Conservation (phyloP, 108 stramenopile species). For the Cyclotella cryptica region DNA sequence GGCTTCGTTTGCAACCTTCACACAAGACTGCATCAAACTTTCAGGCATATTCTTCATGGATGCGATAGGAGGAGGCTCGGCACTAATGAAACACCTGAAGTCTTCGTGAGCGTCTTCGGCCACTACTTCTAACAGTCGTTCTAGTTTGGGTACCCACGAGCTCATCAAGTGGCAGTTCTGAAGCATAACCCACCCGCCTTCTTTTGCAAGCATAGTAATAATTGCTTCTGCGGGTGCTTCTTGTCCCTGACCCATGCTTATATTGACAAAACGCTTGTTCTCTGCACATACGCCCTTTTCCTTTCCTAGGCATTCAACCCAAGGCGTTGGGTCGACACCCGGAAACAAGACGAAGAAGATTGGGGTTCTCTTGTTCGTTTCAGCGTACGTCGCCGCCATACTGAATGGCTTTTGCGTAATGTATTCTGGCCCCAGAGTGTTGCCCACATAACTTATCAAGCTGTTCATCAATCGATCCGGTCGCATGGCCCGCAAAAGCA, state of each 20-base stretch:
- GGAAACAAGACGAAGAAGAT: slow-evolving; percentile 87
- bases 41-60: slow-evolving; percentile 85
- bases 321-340: slow-evolving; percentile 84
- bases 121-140: slow-evolving; percentile 77
- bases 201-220: slow-evolving; percentile 59
- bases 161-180: slow-evolving; percentile 89
- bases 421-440: slow-evolving; percentile 69
- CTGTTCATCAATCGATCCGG: slow-evolving; percentile 78
- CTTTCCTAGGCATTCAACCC: slow-evolving; percentile 76
- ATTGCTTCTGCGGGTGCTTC: slow-evolving; percentile 73
- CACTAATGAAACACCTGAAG: slow-evolving; percentile 86
- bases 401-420: slow-evolving; percentile 73
- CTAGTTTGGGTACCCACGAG: slow-evolving; percentile 79
- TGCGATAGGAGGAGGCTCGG: slow-evolving; percentile 79
- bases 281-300: slow-evolving; percentile 62
- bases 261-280: slow-evolving; percentile 77
- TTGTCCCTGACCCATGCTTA: slow-evolving; percentile 89
- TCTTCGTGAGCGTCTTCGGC: slow-evolving; percentile 69
- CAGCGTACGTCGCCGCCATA: slow-evolving; percentile 65
- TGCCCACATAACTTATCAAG: slow-evolving; percentile 58
- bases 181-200: slow-evolving; percentile 90
- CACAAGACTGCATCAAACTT: slow-evolving; percentile 70
- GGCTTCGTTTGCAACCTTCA: slow-evolving; percentile 89
- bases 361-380: slow-evolving; percentile 68
- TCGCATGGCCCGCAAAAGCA: slow-evolving; percentile 76